Conservation (phyloP, 2,329 filamentous ascomycete genomes). For the Xylaria sp. region DNA sequence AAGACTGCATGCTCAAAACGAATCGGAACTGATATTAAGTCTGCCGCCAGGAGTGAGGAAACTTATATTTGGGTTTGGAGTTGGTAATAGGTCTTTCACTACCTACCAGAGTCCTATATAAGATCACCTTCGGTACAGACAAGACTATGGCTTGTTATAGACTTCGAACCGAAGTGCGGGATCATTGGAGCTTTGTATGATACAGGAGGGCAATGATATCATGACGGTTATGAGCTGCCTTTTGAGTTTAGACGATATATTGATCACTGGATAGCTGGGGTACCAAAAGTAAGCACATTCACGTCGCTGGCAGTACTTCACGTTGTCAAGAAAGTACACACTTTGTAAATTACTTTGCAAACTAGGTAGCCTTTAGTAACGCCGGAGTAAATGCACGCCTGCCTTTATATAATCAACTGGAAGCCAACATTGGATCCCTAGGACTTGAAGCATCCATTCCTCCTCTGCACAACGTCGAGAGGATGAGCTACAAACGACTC, state of each 20-base stretch:
- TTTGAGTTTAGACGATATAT: neutral
- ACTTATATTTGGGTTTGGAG: neutral
- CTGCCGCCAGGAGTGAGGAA: neutral
- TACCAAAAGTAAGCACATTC: neutral
- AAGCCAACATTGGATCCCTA: neutral
- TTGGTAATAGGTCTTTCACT: neutral
- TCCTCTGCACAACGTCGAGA: neutral
- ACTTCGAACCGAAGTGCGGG: neutral
- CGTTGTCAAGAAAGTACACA: neutral
- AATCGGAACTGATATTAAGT: neutral
- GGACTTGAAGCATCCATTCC: neutral
- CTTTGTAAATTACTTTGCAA: conserved; percentile 19
- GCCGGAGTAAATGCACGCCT: conserved; percentile 33
- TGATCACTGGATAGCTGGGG: neutral
- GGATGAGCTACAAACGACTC: neutral
- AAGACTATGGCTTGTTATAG: neutral
- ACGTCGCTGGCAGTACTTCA: neutral
- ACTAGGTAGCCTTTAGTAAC: conserved; percentile 23
- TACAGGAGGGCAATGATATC: neutral
- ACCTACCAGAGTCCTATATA: neutral
- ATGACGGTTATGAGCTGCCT: neutral
- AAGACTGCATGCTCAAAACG: neutral
- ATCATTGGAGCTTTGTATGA: neutral
- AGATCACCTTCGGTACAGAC: neutral
- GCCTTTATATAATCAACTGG: conserved; percentile 27